Evolutionary conservation across 345 rosid species (phyloP), one percentile per base, ranked within the genome.

Genomic region (Reutealis trisperma): DNA sequence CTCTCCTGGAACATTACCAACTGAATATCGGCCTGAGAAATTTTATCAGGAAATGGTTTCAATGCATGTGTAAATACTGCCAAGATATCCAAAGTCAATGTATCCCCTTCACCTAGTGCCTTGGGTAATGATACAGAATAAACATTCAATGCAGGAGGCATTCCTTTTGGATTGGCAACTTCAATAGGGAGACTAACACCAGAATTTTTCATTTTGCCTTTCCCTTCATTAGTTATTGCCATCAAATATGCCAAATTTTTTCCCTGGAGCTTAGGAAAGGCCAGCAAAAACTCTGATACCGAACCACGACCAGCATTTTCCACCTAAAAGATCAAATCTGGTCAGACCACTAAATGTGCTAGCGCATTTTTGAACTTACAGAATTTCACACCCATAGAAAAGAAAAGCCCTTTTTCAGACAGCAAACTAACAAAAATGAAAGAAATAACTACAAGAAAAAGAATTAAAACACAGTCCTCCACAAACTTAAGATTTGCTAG

Each of bases 1-100:
- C 88, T 92, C 52, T 94, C 99, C 83, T 90, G 90, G 78, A 85
- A 90, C 80, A 94, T 78, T 42, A 94, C 92, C 72, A 96, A 96
- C 85, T 96, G 99, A 72, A 86, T 84, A 78, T 92, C 97, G 75
- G 90, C 90, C 86, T 96, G 99, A 24, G 82, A 86, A 27, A 94
- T 96, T 81, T 91, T 84, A 86, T 92, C 95, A 1, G 99, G 99
- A 85, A 92, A 86, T 1, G 97, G 97, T 73, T 70, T 84, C 87
- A 96, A 80, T 13, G 82, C 76, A 63, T 84, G 92, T 45, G 93
- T 88, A 71, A 88, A 92, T 10, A 86, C 92, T 41, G 90, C 87
- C 63, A 88, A 75, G 2, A 92, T 91, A 70, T 91, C 93, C 8
- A 92, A 72, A 59, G 85, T 88, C 75, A 94, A 75, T 81, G 86